These are phyloP conservation scores for Lizanozyma gosingica DNA, from an alignment of 1,139 yeast species.

Conservation along the genomic window DNA sequence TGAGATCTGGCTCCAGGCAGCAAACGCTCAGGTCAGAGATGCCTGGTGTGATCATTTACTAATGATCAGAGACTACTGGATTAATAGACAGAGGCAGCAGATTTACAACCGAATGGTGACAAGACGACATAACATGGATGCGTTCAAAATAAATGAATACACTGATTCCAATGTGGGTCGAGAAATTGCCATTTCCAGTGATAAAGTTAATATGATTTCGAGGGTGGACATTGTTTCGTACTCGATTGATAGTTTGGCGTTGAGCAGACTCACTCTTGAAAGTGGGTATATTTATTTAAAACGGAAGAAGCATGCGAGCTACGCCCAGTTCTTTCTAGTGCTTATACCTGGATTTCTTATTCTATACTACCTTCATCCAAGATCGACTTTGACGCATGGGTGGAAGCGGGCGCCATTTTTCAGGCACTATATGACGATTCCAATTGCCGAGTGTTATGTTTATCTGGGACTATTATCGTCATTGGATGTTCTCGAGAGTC, in stretches of 20 bases:
- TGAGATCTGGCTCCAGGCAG: constrained; percentile 49
- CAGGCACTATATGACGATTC: constrained; percentile 45
- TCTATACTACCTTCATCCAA: constrained; percentile 37
- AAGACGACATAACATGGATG: constrained; percentile 37
- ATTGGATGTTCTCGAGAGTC: constrained; percentile 45
- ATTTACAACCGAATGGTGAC: constrained; percentile 27
- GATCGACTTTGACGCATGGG: constrained; percentile 39
- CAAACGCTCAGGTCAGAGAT: constrained; percentile 38
- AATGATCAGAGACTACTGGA: constrained; percentile 53
- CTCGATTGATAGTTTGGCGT: constrained; percentile 48
- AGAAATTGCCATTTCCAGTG: constrained; percentile 11
- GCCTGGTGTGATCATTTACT: constrained; percentile 55
- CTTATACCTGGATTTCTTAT: constrained; percentile 63
- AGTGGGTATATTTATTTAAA: constrained; percentile 65
- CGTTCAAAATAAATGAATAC: constrained; percentile 45
- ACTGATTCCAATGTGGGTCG: constrained; percentile 50
- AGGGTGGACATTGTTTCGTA: constrained; percentile 11
- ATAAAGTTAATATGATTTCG: not conserved
- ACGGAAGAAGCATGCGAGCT: constrained; percentile 58
- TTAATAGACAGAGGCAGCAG: constrained; percentile 28
- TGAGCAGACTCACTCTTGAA: constrained; percentile 49
- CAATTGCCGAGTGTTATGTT: constrained; percentile 60
- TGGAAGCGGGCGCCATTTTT: constrained; percentile 36
- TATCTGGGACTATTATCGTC: constrained; percentile 63
- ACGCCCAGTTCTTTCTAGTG: constrained; percentile 51